phyloP scores from a whole-genome alignment of 495 filamentous ascomycete genomes.

The Hypoxylon fragiforme region DNA sequence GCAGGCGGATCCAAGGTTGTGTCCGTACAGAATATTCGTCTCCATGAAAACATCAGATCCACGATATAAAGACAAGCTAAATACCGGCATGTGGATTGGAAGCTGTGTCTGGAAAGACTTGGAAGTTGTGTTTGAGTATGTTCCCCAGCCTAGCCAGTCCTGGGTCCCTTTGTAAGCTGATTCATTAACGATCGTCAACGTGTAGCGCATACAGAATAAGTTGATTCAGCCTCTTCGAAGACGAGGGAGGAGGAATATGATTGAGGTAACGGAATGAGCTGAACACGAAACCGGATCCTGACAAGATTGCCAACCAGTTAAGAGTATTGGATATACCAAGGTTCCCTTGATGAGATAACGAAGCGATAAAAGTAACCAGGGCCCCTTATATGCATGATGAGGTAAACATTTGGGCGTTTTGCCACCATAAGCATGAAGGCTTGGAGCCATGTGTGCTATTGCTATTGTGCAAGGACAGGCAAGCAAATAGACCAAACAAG shows the following conservation, averaged over 20 bases:
- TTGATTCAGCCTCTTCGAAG: slow-evolving; percentile 7
- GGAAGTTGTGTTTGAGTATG: slow-evolving; percentile 49
- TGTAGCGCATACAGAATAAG: slow-evolving; percentile 32
- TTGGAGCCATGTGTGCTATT: background rate
- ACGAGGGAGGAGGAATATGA: too few species aligned
- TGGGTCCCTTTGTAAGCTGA: background rate
- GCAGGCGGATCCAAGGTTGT: slow-evolving; percentile 59
- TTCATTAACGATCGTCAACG: slow-evolving; percentile 1
- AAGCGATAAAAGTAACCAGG: too few species aligned
- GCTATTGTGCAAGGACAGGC: slow-evolving; percentile 2
- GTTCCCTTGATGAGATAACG: too few species aligned
- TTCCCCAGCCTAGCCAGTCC: background rate
- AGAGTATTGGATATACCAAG: too few species aligned
- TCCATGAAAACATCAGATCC: slow-evolving; percentile 65
- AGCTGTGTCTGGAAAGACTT: slow-evolving; percentile 61
- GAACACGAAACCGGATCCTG: too few species aligned
- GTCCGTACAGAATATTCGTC: slow-evolving; percentile 60
- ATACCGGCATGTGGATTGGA: slow-evolving; percentile 64
- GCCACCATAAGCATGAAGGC: too few species aligned
- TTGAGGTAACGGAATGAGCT: background rate
- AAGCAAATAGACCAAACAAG: too few species aligned
- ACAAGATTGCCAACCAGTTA: too few species aligned
- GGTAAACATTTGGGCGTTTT: slow-evolving; percentile 13
- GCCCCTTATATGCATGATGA: slow-evolving; percentile 17
- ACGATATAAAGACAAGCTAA: slow-evolving; percentile 61